Base-by-base conservation (phyloP, 768 basidiomycete genomes). In the Scleroderma bovista region DNA sequence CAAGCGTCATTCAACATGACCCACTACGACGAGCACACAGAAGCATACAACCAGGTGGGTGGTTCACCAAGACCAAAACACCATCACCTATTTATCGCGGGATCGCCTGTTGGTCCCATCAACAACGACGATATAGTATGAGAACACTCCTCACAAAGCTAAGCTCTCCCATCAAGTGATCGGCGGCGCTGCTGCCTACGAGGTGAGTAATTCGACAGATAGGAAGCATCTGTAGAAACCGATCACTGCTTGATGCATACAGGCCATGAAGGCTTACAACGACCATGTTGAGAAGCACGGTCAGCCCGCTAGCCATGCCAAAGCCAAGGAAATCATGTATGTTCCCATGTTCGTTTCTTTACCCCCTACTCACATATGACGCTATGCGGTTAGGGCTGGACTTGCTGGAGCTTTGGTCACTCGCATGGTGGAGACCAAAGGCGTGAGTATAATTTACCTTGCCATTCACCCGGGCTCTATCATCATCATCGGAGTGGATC, bases 251-350 rank as follows among this genome's bases (percentile, higher is more conserved):
- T n/a, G 39, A 13, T 37, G 26, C 26, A 10, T n/a, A 12, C 51
- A 81, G 82, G 84, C 84, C 50, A 75, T 75, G 42, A 86, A 83
- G 61, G 75, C 79, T 2, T 87, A 78, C 60, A 74, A 86, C 55
- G 55, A 79, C 0, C 86, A 88, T 65, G 43, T 57, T 24, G 71
- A 48, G 33, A 59, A 45, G 34, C 70, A 83, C 22, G 86, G 86
- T 37, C 54, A 74, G 56, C 73, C 78, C 3, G 58, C 52, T 15
- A 62, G 24, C 44, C 86, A 88, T 60, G 74, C 63, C 9, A 71
- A 70, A 59, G 80, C 79, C 19, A 85, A 84, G 69, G 75, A 83
- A 65, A 58, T 78, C 48, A 49, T 81, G 73, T 76, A 61, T 5
- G 57, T n/a, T 16, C 17, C 39, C 33, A 8, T 2, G 20, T 8